These are phyloP conservation scores for Syzygium jambos DNA, from an alignment of 345 rosid species.

Conservation along the genomic window DNA sequence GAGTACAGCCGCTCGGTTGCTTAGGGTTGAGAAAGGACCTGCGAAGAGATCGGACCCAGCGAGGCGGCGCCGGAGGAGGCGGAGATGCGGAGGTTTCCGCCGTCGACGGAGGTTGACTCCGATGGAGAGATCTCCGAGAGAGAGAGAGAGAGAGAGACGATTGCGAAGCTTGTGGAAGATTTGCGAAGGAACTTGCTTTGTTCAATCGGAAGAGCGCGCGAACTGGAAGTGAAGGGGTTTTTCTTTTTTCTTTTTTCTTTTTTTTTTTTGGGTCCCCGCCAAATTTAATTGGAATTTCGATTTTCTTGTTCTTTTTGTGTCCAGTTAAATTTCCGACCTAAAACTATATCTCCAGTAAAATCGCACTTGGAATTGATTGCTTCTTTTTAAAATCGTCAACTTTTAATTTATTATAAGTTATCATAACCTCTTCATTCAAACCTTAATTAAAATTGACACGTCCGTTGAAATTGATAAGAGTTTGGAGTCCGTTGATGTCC, in stretches of 20 bases:
- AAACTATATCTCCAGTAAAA: neutral
- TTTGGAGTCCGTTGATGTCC: fast-evolving
- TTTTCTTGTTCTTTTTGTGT: neutral
- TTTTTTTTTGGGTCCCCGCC: neutral
- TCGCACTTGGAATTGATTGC: neutral
- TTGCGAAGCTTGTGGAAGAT: neutral
- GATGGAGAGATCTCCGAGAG: neutral
- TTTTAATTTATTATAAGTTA: neutral
- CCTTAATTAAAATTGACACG: fast-evolving
- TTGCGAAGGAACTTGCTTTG: neutral
- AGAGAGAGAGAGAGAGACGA: neutral
- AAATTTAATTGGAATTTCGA: neutral
- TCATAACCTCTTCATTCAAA: neutral
- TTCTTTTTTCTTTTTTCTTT: fast-evolving
- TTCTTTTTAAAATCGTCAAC: neutral
- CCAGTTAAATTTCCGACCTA: neutral
- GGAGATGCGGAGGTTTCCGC: neutral
- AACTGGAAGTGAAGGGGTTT: neutral
- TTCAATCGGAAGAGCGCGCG: neutral
- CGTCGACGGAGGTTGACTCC: neutral
- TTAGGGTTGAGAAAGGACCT: neutral
- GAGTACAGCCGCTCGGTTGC: neutral
- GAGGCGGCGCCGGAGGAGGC: neutral
- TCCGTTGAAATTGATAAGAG: fast-evolving
- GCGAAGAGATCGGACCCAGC: neutral